phyloP scores from a whole-genome alignment of 176 grass and related monocot genomes.

The Melocanna baccifera region DNA sequence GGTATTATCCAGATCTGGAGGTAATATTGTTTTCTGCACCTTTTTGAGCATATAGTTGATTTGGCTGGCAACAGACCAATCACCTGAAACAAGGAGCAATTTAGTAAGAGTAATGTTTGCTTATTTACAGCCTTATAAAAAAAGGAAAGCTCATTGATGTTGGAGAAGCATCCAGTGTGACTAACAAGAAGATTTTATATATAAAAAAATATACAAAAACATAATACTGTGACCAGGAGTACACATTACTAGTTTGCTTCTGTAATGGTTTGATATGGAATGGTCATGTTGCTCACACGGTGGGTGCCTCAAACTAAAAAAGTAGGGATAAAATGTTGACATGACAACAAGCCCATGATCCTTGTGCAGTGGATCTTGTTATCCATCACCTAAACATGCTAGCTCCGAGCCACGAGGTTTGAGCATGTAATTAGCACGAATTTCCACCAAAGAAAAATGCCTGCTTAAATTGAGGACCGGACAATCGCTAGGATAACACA shows the following conservation, averaged over 20 bases:
- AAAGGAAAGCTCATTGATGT: not conserved
- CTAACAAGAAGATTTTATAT: too few species aligned
- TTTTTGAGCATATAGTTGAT: not conserved
- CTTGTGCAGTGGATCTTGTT: slow-evolving; percentile 43
- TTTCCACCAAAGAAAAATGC: slow-evolving; percentile 15
- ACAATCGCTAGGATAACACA: not conserved
- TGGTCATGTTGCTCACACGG: too few species aligned
- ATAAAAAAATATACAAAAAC: too few species aligned
- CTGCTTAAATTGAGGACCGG: not conserved
- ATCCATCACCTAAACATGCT: not conserved
- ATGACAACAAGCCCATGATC: slow-evolving; percentile 26
- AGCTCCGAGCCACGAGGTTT: slow-evolving; percentile 10
- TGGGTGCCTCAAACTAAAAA: too few species aligned
- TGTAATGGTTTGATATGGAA: too few species aligned
- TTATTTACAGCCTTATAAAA: not conserved
- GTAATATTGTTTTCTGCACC: not conserved
- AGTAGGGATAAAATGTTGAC: too few species aligned
- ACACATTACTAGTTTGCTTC: too few species aligned
- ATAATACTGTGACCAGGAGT: too few species aligned
- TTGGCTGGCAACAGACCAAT: not conserved
- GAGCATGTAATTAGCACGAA: not conserved
- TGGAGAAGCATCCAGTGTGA: too few species aligned
- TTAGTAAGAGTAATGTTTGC: not conserved
- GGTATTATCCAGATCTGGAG: not conserved
- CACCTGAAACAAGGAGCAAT: not conserved